These are phyloP conservation scores for Venturia asperata DNA, from an alignment of 2,329 filamentous ascomycete genomes.

Conservation along the genomic window DNA sequence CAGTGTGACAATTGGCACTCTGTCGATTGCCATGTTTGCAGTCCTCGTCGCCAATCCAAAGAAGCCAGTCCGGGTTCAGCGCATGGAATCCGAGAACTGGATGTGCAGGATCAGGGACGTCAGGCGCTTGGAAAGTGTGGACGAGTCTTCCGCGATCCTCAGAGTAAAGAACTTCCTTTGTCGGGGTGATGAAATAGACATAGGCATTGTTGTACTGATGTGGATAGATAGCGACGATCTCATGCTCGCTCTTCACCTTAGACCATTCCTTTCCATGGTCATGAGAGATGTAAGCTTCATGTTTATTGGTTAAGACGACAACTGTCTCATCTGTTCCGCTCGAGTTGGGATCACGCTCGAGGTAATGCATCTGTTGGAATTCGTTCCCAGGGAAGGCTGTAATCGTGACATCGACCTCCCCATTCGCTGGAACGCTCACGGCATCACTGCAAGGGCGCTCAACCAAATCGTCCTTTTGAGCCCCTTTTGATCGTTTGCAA, in stretches of 20 bases:
- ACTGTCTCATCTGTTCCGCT: conserved; percentile 60
- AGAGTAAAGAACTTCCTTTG: conserved; percentile 68
- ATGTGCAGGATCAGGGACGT: conserved; percentile 46
- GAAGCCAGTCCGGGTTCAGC: conserved; percentile 72
- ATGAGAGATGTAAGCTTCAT: conserved; percentile 64
- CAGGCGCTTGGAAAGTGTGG: conserved; percentile 64
- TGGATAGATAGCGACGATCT: conserved; percentile 63
- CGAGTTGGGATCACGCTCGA: conserved; percentile 62
- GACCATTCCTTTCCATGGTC: conserved; percentile 89
- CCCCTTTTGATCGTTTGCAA: conserved; percentile 37
- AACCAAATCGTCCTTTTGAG: conserved; percentile 42
- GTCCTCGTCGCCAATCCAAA: conserved; percentile 71
- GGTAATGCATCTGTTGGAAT: conserved; percentile 60
- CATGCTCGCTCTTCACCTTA: conserved; percentile 52
- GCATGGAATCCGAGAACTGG: conserved; percentile 74
- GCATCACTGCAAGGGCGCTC: conserved; percentile 68
- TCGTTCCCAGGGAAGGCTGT: conserved; percentile 53
- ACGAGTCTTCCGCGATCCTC: conserved; percentile 69
- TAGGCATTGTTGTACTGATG: conserved; percentile 77
- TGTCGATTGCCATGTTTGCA: conserved; percentile 38
- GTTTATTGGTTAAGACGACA: conserved; percentile 51
- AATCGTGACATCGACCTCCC: conserved; percentile 57
- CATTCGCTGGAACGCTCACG: conserved; percentile 51
- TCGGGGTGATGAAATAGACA: conserved; percentile 74
- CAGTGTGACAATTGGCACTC: conserved; percentile 57